Evolutionary conservation across 176 grass and related monocot species (phyloP).

Genomic region (Saccharum officinarum): DNA sequence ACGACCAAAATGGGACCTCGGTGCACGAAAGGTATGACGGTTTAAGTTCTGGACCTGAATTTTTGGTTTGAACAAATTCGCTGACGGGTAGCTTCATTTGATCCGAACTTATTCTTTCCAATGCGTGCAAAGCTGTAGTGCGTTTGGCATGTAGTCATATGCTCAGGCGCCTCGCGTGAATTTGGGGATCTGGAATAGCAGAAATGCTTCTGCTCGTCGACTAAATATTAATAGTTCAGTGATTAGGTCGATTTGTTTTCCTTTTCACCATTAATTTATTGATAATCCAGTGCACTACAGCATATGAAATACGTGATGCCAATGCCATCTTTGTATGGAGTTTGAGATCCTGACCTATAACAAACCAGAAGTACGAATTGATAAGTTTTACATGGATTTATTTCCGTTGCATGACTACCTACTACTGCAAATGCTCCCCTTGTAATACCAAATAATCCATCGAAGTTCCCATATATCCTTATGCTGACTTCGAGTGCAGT

Average conservation of each 20-base stretch:
- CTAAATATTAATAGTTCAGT: neutral
- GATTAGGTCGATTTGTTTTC: neutral
- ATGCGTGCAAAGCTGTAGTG: neutral
- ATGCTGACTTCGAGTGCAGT: slow-evolving; percentile 31
- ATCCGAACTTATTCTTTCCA: neutral
- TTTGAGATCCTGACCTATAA: neutral
- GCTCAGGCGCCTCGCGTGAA: neutral
- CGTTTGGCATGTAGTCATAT: neutral
- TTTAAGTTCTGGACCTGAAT: neutral
- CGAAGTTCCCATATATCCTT: neutral
- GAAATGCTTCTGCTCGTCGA: neutral
- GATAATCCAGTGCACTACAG: neutral
- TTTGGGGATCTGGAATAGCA: neutral
- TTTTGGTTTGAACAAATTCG: neutral
- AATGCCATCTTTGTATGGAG: neutral
- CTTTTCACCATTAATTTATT: neutral
- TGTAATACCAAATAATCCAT: neutral
- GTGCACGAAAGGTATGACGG: neutral
- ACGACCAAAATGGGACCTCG: neutral
- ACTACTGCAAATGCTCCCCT: neutral
- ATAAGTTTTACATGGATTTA: neutral
- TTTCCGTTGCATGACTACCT: neutral
- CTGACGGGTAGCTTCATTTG: neutral
- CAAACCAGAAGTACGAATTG: neutral
- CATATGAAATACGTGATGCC: neutral